Evolutionary conservation across 441 rosid genomes (phyloP).

Genomic region (Eutrema salsugineum): DNA sequence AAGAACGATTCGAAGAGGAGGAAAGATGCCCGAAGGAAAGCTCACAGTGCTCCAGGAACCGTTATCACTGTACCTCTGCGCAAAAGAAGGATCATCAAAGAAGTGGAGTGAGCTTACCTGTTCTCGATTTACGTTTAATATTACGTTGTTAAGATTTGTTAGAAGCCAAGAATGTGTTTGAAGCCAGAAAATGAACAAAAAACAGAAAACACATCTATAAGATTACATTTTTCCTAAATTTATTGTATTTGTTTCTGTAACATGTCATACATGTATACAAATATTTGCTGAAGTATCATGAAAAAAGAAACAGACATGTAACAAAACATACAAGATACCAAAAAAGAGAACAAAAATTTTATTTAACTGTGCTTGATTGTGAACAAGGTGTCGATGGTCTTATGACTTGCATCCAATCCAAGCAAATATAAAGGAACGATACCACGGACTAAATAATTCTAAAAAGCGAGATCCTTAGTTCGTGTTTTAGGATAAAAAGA

Average conservation of each 20-base stretch:
- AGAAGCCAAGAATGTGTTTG: too few relatives aligned
- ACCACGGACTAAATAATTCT: background rate
- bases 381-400: slow-evolving; percentile 11
- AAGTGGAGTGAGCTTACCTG: slow-evolving; percentile 53
- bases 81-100: slow-evolving; percentile 72
- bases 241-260: too few relatives aligned
- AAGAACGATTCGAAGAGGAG: slow-evolving; percentile 61
- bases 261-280: too few relatives aligned
- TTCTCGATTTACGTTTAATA: background rate
- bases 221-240: too few relatives aligned
- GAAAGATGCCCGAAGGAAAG: slow-evolving; percentile 76
- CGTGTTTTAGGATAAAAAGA: slow-evolving; percentile 9
- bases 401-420: slow-evolving; percentile 4
- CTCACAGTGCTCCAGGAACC: slow-evolving; percentile 90
- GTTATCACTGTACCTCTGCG: slow-evolving; percentile 49
- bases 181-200: too few relatives aligned
- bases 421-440: background rate
- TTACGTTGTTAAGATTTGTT: too few relatives aligned
- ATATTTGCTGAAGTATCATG: too few relatives aligned
- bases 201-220: too few relatives aligned
- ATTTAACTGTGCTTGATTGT: slow-evolving; percentile 3
- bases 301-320: background rate
- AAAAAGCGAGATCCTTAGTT: background rate
- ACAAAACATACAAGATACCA: background rate
- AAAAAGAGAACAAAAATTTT: background rate